Percentiles rank a stretch among this genome's conserved stretches.
Evolutionary conservation across 2,329 filamentous ascomycete genomes (phyloP).

Genomic region (Aureobasidium lini): DNA sequence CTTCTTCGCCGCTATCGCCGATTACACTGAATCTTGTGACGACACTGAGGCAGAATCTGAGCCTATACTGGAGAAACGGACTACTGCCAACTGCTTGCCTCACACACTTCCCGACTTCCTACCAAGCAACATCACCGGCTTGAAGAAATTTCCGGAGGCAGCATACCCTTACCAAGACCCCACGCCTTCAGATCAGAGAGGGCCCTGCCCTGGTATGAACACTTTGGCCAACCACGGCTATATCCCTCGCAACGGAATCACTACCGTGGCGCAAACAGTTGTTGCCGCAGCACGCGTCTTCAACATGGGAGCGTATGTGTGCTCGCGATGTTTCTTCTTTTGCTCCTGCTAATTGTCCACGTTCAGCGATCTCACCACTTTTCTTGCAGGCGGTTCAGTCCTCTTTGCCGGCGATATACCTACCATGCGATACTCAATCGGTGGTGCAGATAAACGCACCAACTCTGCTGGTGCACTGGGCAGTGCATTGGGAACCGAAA

Average conservation of each 20-base stretch:
- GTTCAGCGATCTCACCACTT: background rate
- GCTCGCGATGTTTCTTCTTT: background rate
- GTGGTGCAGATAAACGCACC: conserved; percentile 13
- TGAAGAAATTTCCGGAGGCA: conserved; percentile 8
- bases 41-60: background rate
- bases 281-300: conserved; percentile 14
- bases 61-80: background rate
- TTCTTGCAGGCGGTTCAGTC: conserved; percentile 8
- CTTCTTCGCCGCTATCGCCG: background rate
- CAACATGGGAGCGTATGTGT: conserved; percentile 9
- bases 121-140: conserved; percentile 3
- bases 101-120: conserved; percentile 10
- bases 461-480: conserved; percentile 8
- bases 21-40: background rate
- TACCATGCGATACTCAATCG: conserved; percentile 18
- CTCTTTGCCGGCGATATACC: conserved; percentile 17
- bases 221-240: conserved; percentile 23
- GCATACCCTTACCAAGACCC: conserved; percentile 8
- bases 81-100: background rate
- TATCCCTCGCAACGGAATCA: conserved; percentile 17
- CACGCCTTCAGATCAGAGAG: background rate
- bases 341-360: background rate
- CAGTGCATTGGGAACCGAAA: conserved; percentile 14
- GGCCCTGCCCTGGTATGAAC: conserved; percentile 17
- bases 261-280: background rate